These are phyloP conservation scores for Bacidia rubella DNA, from an alignment of 495 filamentous ascomycete species.

Conservation along the genomic window DNA sequence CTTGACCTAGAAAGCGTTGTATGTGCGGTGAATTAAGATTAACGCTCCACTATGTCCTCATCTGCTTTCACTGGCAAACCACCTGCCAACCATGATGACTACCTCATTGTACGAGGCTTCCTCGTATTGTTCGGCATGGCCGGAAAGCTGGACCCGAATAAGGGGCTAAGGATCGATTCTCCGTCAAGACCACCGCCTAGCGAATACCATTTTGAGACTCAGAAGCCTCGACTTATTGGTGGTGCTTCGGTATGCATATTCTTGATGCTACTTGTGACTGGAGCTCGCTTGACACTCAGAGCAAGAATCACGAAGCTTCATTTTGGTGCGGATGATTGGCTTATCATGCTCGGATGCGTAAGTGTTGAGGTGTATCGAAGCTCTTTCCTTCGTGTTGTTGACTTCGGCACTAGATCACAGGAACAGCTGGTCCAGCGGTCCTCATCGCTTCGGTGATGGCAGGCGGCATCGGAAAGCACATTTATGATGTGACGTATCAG, in stretches of 20 bases:
- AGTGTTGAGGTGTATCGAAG: too few species aligned
- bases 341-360: not conserved
- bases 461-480: slow-evolving; percentile 9
- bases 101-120: slow-evolving; percentile 4
- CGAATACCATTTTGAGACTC: not conserved
- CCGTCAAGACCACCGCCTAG: not conserved
- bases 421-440: not conserved
- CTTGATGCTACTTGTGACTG: too few species aligned
- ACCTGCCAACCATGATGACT: slow-evolving; percentile 12
- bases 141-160: not conserved
- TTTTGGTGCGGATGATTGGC: not conserved
- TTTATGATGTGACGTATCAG: slow-evolving; percentile 14
- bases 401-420: not conserved
- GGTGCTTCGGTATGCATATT: too few species aligned
- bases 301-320: not conserved
- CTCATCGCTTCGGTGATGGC: slow-evolving; percentile 1
- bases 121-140: not conserved
- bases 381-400: too few species aligned
- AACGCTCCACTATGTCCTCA: too few species aligned
- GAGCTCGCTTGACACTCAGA: too few species aligned
- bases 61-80: slow-evolving; percentile 12
- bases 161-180: slow-evolving; percentile 2
- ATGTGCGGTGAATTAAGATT: too few species aligned
- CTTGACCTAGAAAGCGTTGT: too few species aligned
- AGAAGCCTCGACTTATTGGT: not conserved